These are phyloP conservation scores for Akanthomyces dipterigenus DNA, from an alignment of 2,329 filamentous ascomycete species.

Conservation along the genomic window DNA sequence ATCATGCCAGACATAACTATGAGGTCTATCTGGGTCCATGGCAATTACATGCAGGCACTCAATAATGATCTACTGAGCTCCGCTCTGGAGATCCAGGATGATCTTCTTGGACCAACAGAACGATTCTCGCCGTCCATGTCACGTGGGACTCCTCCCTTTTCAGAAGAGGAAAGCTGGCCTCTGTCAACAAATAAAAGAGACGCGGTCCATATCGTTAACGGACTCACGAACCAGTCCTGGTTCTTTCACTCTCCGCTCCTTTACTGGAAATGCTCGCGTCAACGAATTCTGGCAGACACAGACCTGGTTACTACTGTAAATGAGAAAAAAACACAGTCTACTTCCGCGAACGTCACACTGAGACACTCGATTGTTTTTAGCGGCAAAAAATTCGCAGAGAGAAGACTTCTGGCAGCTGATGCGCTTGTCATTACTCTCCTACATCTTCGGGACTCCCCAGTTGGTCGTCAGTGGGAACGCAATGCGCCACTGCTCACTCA, in stretches of 20 bases:
- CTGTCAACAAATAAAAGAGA: conserved; percentile 43
- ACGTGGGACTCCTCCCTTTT: conserved; percentile 20
- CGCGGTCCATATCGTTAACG: conserved; percentile 52
- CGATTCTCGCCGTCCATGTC: conserved; percentile 44
- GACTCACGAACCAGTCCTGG: conserved; percentile 58
- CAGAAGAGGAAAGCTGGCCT: conserved; percentile 25
- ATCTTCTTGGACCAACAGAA: conserved; percentile 55
- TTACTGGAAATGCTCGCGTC: conserved; percentile 67
- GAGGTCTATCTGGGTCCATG: conserved; percentile 76
- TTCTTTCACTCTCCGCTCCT: conserved; percentile 77
- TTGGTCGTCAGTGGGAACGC: conserved; percentile 59
- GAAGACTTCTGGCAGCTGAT: conserved; percentile 63
- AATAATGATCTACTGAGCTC: conserved; percentile 57
- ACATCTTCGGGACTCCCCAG: conserved; percentile 57
- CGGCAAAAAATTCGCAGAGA: conserved; percentile 68
- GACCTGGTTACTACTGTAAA: conserved; percentile 67
- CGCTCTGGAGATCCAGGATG: conserved; percentile 64
- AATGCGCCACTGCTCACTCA: conserved; percentile 48
- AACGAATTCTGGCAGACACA: conserved; percentile 49
- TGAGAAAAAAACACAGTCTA: conserved; percentile 51
- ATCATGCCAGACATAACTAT: conserved; percentile 66
- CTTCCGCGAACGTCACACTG: conserved; percentile 65
- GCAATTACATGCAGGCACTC: conserved; percentile 71
- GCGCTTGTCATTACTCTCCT: conserved; percentile 72
- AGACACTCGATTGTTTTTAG: conserved; percentile 76